Evolutionary conservation across 75 land plant species (phyloP), one percentile per base, ranked within the genome.

Genomic region (Cunninghamia lanceolata): DNA sequence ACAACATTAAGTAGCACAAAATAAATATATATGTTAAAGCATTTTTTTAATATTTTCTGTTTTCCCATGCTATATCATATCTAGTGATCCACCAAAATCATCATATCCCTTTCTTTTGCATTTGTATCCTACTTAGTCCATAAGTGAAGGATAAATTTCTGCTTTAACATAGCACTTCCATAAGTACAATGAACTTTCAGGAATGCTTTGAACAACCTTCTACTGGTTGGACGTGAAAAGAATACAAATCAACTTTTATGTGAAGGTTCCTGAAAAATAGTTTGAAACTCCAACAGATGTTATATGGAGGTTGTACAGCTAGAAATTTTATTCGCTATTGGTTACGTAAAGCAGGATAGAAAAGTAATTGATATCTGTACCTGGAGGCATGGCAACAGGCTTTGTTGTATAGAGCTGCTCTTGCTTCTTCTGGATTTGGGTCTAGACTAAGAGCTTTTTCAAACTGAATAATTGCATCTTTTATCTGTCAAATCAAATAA

Each of bases 371-470:
- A 80, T 80, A 42, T 39, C 9, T 28, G 6, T 83, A 98, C 99
- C 95, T 89, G 85, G 90, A 91, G 25, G 98, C 96, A 92, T 96
- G 99, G 90, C 99, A 98, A 83, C 99, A 98, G n/a, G 99, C 99
- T 91, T 98, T 98, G 89, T 98, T 98, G 81, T 96, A 98, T 3
- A 94, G 85, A 82, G 99, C 99, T 82, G 98, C 99, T 86, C 92
- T 94, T 52, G 96, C 95, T 86, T 95, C 99, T 42, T 91, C 83
- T 28, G 92, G 89, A 79, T 86, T 91, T 38, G 99, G 99, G 88
- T 92, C 88, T 89, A 98, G 89, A 76, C 86, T 76, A 42, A 98
- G 94, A 15, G 99, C 99, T 52, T 92, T 89, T 68, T 98, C 99
- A 88, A 98, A 98, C 84, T 96, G 95, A 28, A 40, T 81, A 40